phyloP scores from a whole-genome alignment of 371 early-diverging fungal genomes.

The Sporodiniella umbellata region DNA sequence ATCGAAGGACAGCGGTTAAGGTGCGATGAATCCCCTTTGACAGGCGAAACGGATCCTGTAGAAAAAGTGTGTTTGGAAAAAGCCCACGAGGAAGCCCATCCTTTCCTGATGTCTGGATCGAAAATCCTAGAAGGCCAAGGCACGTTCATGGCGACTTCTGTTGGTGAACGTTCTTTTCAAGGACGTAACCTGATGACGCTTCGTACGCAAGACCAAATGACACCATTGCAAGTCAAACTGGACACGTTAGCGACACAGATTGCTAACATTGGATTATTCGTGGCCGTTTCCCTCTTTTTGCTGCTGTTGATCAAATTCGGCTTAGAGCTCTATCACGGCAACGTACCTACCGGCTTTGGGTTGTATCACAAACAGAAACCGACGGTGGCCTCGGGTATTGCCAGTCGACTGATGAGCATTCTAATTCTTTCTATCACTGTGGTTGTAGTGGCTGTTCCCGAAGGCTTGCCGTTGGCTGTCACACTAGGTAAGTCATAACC shows the following conservation, averaged over 20 bases:
- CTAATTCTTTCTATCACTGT: conserved; percentile 70
- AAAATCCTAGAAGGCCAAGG: conserved; percentile 80
- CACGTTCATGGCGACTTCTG: conserved; percentile 62
- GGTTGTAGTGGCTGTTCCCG: conserved; percentile 79
- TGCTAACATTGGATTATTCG: conserved; percentile 63
- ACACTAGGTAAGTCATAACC: conserved; percentile 47
- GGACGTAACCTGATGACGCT: conserved; percentile 77
- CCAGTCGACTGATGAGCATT: conserved; percentile 53
- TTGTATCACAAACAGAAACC: too few relatives aligned
- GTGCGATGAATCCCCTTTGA: conserved; percentile 89
- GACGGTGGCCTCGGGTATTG: conserved; percentile 25
- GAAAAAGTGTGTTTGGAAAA: conserved; percentile 34
- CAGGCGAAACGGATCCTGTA: conserved; percentile 88
- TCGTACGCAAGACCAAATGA: conserved; percentile 52
- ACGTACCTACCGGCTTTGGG: too few relatives aligned
- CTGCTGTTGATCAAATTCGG: conserved; percentile 57
- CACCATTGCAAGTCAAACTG: conserved; percentile 71
- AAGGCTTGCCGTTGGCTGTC: conserved; percentile 79
- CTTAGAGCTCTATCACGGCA: conserved; percentile 36
- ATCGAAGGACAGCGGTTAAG: conserved; percentile 78
- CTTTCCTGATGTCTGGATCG: conserved; percentile 72
- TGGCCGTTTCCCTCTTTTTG: conserved; percentile 59
- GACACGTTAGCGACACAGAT: conserved; percentile 63
- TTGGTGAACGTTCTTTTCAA: conserved; percentile 70
- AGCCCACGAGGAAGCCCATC: conserved; percentile 30